Evolutionary conservation across 176 grass and related monocot genomes (phyloP).

Genomic region (Oryza meridionalis): DNA sequence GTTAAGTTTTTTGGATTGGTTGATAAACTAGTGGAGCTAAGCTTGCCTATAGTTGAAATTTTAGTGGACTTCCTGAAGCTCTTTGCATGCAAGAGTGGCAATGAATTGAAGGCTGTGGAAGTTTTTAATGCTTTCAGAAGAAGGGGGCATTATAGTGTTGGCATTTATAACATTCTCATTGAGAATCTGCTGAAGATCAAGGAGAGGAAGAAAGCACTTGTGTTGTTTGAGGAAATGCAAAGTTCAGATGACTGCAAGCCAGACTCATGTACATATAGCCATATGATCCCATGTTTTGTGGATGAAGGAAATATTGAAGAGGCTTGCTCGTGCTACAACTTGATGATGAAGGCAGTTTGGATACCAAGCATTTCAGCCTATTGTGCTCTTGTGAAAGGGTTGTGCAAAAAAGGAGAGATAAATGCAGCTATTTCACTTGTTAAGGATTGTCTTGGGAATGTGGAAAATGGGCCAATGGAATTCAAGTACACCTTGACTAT

Average conservation of each 20-base stretch:
- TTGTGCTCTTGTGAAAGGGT: constrained; percentile 71
- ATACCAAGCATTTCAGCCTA: constrained; percentile 67
- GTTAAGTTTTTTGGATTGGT: constrained; percentile 58
- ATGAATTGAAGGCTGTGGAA: constrained; percentile 59
- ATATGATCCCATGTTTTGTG: constrained; percentile 86
- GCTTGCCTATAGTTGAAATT: constrained; percentile 59
- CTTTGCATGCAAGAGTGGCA: constrained; percentile 62
- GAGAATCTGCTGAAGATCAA: constrained; percentile 68
- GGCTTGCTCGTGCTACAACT: constrained; percentile 83
- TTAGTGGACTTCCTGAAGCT: constrained; percentile 58
- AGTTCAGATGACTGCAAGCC: constrained; percentile 50
- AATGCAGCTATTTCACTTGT: constrained; percentile 69
- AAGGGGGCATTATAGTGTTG: constrained; percentile 61
- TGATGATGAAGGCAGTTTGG: constrained; percentile 69
- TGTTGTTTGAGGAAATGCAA: constrained; percentile 74
- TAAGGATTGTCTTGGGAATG: constrained; percentile 81
- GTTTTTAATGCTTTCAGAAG: constrained; percentile 64
- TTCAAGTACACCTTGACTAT: constrained; percentile 94
- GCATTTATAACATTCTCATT: constrained; percentile 81
- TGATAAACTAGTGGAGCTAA: constrained; percentile 51
- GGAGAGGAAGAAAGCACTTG: constrained; percentile 56
- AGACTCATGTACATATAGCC: constrained; percentile 70
- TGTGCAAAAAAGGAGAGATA: constrained; percentile 83
- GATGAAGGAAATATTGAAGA: constrained; percentile 74
- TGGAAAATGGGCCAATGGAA: constrained; percentile 86